Percentiles rank a stretch among this genome's conserved stretches.
phyloP scores from a whole-genome alignment of 257 asterid genomes.

The Dorcoceras hygrometricum region DNA sequence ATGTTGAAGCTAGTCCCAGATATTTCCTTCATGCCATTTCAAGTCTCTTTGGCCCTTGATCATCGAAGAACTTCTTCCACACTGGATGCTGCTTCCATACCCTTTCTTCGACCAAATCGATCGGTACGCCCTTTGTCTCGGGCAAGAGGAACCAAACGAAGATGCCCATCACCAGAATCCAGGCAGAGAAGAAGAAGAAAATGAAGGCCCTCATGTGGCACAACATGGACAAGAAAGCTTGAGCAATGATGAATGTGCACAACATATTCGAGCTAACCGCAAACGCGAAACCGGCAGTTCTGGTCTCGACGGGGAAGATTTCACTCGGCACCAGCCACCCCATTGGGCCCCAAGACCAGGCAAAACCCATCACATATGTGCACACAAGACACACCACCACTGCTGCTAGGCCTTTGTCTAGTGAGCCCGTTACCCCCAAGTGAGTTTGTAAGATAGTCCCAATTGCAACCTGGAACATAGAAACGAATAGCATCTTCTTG shows the following conservation, averaged over 20 bases:
- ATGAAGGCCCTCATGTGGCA: constrained; percentile 41
- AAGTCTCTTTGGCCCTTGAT: neutral
- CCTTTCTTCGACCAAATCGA: constrained; percentile 34
- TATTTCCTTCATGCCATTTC: neutral
- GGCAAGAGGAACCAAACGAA: constrained; percentile 42
- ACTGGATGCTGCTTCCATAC: constrained; percentile 45
- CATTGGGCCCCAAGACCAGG: constrained; percentile 89
- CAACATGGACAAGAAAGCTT: constrained; percentile 44
- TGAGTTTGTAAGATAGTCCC: constrained; percentile 38
- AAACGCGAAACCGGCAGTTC: constrained; percentile 67
- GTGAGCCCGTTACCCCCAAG: constrained; percentile 40
- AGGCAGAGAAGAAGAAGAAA: constrained; percentile 49
- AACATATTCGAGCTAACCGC: constrained; percentile 64
- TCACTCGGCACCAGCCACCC: constrained; percentile 79
- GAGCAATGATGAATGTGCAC: constrained; percentile 46
- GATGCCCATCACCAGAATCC: constrained; percentile 43
- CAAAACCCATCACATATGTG: constrained; percentile 61
- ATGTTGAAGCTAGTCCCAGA: neutral
- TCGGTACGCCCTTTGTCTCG: constrained; percentile 48
- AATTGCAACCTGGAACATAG: constrained; percentile 39
- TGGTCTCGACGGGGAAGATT: constrained; percentile 62
- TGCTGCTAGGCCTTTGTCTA: constrained; percentile 30
- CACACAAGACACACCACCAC: constrained; percentile 59
- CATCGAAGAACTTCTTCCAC: constrained; percentile 37
- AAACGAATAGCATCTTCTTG: neutral